A percentile compares a stretch with the other conserved stretches of the same genome.
These are phyloP conservation scores for Crithidia bombi DNA, from an alignment of 208 protist species.

Conservation along the genomic window DNA sequence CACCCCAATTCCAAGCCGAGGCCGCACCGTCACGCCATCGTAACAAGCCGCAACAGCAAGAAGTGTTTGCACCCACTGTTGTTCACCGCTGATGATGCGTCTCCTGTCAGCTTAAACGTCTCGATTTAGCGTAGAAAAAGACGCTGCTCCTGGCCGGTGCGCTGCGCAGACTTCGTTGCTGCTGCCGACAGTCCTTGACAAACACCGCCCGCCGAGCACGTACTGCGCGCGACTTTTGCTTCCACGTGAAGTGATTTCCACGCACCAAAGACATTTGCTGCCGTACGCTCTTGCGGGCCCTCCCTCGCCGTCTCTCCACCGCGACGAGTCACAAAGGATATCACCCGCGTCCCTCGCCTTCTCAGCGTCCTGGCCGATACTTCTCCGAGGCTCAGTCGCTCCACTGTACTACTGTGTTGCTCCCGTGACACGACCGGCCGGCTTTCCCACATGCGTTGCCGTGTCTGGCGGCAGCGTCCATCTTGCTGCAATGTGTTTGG, in stretches of 20 bases:
- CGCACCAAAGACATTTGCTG: constrained; percentile 20
- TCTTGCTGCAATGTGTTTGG: constrained; percentile 38
- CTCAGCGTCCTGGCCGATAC: constrained; percentile 14
- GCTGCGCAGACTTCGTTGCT: not conserved
- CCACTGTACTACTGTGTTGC: constrained; percentile 28
- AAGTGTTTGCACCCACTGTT: constrained; percentile 24
- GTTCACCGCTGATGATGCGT: constrained; percentile 21
- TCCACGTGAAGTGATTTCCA: constrained; percentile 9
- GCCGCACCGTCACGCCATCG: constrained; percentile 12
- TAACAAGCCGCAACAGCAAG: constrained; percentile 21
- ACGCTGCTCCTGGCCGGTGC: too few relatives aligned
- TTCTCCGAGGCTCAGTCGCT: constrained; percentile 26
- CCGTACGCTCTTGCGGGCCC: constrained; percentile 40
- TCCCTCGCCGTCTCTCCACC: constrained; percentile 23
- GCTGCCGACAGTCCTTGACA: constrained; percentile 21
- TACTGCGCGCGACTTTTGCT: constrained; percentile 33
- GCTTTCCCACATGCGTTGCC: constrained; percentile 8
- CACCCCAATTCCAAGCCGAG: constrained; percentile 16
- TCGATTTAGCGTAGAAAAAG: not conserved
- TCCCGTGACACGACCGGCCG: not conserved
- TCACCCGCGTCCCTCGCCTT: not conserved
- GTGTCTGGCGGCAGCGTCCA: constrained; percentile 22
- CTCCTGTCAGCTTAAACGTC: constrained; percentile 7
- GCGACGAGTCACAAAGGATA: constrained; percentile 15
- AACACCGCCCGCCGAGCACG: constrained; percentile 23